phyloP scores from a whole-genome alignment of 352 stramenopile species.

The Phytophthora fragariae region DNA sequence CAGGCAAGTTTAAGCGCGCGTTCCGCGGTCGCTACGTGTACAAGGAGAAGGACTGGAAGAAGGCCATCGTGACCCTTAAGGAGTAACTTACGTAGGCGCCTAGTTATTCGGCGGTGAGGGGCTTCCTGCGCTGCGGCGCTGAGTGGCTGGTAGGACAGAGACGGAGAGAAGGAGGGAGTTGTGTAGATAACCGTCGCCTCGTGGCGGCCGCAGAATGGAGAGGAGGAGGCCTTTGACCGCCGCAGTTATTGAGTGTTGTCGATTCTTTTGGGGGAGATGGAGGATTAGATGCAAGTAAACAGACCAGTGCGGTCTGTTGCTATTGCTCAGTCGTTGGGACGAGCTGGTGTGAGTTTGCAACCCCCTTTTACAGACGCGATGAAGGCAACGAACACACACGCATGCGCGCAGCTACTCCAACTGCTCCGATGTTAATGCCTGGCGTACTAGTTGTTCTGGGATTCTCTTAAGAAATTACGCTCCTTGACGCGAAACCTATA shows the following conservation, averaged over 20 bases:
- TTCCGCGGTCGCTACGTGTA: constrained; percentile 88
- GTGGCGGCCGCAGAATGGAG: constrained; percentile 24
- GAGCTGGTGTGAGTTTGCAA: background rate
- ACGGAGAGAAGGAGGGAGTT: background rate
- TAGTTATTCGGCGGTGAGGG: constrained; percentile 18
- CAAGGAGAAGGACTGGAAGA: constrained; percentile 95
- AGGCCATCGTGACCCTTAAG: constrained; percentile 92
- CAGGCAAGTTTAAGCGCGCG: constrained; percentile 91
- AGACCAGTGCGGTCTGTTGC: background rate
- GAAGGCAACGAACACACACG: constrained; percentile 27
- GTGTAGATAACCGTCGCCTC: constrained; percentile 21
- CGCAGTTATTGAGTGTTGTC: background rate
- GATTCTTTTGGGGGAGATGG: too few relatives aligned
- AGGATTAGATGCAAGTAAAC: too few relatives aligned
- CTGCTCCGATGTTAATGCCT: constrained; percentile 51
- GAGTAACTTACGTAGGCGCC: constrained; percentile 48
- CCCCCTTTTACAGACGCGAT: constrained; percentile 11
- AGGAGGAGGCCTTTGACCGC: constrained; percentile 11
- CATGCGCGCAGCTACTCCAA: constrained; percentile 22
- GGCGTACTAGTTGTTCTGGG: constrained; percentile 71
- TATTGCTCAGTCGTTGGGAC: too few relatives aligned
- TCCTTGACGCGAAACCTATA: constrained; percentile 57
- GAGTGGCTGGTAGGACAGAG: background rate
- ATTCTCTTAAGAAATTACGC: constrained; percentile 59
- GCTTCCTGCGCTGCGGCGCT: background rate